Percentiles rank a stretch among this genome's conserved stretches.
Conservation (phyloP, 2,329 filamentous ascomycete genomes). For the Colletotrichum phormii region DNA sequence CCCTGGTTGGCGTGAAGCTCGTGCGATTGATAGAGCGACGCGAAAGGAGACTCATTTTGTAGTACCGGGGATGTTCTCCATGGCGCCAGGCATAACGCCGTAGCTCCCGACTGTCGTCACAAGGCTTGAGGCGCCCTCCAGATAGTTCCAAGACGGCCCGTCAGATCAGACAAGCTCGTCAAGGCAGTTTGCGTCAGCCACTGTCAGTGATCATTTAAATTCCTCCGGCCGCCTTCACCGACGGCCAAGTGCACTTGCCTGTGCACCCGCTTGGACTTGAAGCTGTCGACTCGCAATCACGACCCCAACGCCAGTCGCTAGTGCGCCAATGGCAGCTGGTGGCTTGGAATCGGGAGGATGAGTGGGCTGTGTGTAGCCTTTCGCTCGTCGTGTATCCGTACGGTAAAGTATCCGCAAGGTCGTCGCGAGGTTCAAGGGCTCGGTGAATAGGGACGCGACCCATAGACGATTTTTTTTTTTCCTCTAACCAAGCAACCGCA, state of each 20-base stretch:
- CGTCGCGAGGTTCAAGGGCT: constrained; percentile 31
- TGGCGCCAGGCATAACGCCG: neutral
- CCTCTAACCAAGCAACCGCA: constrained; percentile 31
- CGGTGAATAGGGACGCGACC: constrained; percentile 9
- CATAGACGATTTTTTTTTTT: constrained; percentile 10
- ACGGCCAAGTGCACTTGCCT: constrained; percentile 20
- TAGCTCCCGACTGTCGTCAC: neutral
- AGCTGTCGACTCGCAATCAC: constrained; percentile 10
- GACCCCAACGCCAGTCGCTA: constrained; percentile 12
- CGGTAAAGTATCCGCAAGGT: neutral
- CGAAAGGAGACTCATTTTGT: constrained; percentile 26
- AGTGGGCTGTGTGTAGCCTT: constrained; percentile 15
- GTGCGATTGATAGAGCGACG: constrained; percentile 37
- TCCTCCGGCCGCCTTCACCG: constrained; percentile 10
- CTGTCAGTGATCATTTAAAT: constrained; percentile 14
- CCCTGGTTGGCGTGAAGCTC: constrained; percentile 28
- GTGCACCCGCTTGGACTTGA: constrained; percentile 29
- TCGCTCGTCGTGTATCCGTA: constrained; percentile 8
- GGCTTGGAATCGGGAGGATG: constrained; percentile 20
- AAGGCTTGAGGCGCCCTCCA: constrained; percentile 24
- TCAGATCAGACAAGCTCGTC: constrained; percentile 12
- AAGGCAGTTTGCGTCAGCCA: constrained; percentile 18
- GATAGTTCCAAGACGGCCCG: neutral
- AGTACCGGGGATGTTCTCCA: constrained; percentile 7
- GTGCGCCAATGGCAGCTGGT: constrained; percentile 25